Base-by-base conservation (phyloP, 257 asterid genomes). In the Schizonepeta tenuifolia region DNA sequence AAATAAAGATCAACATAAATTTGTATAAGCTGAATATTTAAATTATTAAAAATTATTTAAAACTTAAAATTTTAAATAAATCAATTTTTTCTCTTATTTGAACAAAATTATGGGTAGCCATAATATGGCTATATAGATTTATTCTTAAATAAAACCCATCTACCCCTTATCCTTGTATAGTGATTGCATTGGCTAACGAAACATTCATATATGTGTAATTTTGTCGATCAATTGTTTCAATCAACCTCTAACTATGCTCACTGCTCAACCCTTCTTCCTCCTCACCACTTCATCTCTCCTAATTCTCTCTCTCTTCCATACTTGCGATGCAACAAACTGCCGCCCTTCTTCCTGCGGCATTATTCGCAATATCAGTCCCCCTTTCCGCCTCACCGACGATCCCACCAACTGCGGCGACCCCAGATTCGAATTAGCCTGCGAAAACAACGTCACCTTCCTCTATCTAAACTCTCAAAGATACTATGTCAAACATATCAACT, bases 351-450 rank as follows among this genome's bases (percentile, higher is more conserved):
- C 84, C 10, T 83, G 87, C 17, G 88, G 87, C 26, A 40, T 46
- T 21, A 69, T 86, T 47, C 77, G 5, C 5, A 64, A 65, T 26
- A 81, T 86, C 21, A 75, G 72, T 58, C 54, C 41, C 58, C 86
- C 86, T n/a, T 83, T 81, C 24, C 67, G 96, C 10, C 76, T 89
- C 50, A 82, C 68, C 31, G 47, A 38, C 7, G 86, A 79, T 60
- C 87, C 91, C 1, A 6, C 8, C 11, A 3, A 72, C 64, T 87
- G 93, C 63, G 93, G 96, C 15, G 18, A 77, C 26, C 41, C 61
- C 13, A 57, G 20, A 15, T 86, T 61, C 6, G 78, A 79, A 75
- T 69, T 81, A 7, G 71, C 33, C 7, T 86, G 90, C 17, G 60
- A 54, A 58, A 67, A 79, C 68, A 76, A 80, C 49, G 75, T 43